A percentile compares a stretch with the other conserved stretches of the same genome.
phyloP scores from a whole-genome alignment of 495 filamentous ascomycete genomes.

The Penicillium steckii region DNA sequence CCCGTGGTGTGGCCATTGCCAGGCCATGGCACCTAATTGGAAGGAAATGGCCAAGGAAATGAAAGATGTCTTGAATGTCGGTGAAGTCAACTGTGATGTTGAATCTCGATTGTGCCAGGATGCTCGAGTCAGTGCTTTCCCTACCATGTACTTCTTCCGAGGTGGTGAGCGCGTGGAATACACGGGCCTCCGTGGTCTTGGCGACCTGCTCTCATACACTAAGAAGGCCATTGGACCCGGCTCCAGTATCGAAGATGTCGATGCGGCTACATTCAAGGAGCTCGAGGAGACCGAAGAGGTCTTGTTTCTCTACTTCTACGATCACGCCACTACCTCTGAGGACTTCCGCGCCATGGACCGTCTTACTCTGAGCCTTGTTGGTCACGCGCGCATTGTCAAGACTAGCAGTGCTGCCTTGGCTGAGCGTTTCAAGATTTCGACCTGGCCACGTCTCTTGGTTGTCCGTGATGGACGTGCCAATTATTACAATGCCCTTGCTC shows the following conservation, averaged over 20 bases:
- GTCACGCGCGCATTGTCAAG: conserved; percentile 88
- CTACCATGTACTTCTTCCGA: conserved; percentile 90
- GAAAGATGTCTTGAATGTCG: conserved; percentile 82
- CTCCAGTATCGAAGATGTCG: conserved; percentile 76
- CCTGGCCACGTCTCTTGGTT: conserved; percentile 88
- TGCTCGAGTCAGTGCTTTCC: conserved; percentile 71
- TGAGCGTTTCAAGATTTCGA: conserved; percentile 87
- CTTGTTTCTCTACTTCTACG: conserved; percentile 95
- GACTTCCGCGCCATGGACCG: conserved; percentile 89
- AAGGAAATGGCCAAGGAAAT: conserved; percentile 84
- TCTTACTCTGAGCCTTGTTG: conserved; percentile 79
- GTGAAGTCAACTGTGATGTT: conserved; percentile 92
- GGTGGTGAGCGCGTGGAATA: conserved; percentile 92
- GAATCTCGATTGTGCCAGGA: conserved; percentile 89
- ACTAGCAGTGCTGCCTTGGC: conserved; percentile 71
- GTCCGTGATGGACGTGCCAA: conserved; percentile 84
- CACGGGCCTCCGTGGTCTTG: conserved; percentile 85
- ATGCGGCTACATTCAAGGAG: conserved; percentile 70
- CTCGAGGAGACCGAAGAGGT: conserved; percentile 93
- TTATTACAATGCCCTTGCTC: conserved; percentile 81
- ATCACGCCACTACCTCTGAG: conserved; percentile 87
- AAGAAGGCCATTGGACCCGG: conserved; percentile 80
- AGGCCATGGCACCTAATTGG: conserved; percentile 90
- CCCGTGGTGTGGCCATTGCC: conserved; percentile 95
- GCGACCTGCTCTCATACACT: conserved; percentile 82